phyloP scores from a whole-genome alignment of 2,329 filamentous ascomycete genomes.

The Aspergillus sp. region DNA sequence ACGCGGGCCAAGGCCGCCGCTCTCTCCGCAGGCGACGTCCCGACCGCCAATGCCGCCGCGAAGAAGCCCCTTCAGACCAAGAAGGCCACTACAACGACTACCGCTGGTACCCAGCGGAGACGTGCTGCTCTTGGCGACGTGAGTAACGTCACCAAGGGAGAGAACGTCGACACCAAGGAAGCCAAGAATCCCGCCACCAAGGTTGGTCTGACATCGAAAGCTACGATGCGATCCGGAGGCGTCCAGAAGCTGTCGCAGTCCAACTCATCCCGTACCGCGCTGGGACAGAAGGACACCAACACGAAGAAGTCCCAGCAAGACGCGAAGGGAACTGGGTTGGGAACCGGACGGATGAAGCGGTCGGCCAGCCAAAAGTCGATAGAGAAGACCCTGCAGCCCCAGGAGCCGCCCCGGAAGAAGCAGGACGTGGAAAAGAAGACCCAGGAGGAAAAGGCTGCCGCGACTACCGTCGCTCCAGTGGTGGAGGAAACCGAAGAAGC shows the following conservation, averaged over 20 bases:
- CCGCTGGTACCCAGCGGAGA: conserved; percentile 61
- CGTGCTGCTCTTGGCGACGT: conserved; percentile 88
- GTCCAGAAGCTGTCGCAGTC: conserved; percentile 69
- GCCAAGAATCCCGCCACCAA: conserved; percentile 72
- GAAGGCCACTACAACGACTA: conserved; percentile 54
- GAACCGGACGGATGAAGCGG: conserved; percentile 66
- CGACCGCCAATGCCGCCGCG: conserved; percentile 59
- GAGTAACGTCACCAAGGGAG: conserved; percentile 81
- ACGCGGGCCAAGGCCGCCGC: conserved; percentile 90
- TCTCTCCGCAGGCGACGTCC: conserved; percentile 44
- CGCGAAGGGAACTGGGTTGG: conserved; percentile 71
- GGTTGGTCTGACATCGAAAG: conserved; percentile 73
- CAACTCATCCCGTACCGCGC: conserved; percentile 61
- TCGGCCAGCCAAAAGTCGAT: conserved; percentile 53
- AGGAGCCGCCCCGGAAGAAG: conserved; percentile 70
- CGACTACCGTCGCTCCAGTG: conserved; percentile 33
- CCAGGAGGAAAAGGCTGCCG: conserved; percentile 23
- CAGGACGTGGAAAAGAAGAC: conserved; percentile 53
- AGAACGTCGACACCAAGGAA: conserved; percentile 59
- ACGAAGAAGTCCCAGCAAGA: conserved; percentile 63
- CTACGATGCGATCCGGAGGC: conserved; percentile 71
- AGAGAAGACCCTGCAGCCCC: conserved; percentile 54
- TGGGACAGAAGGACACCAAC: conserved; percentile 63
- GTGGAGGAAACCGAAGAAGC: conserved; percentile 23
- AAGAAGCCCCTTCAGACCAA: conserved; percentile 70